Evolutionary conservation across 164 flowering plant species (phyloP), one percentile per base, ranked within the genome.

Genomic region (Amborella trichopoda): DNA sequence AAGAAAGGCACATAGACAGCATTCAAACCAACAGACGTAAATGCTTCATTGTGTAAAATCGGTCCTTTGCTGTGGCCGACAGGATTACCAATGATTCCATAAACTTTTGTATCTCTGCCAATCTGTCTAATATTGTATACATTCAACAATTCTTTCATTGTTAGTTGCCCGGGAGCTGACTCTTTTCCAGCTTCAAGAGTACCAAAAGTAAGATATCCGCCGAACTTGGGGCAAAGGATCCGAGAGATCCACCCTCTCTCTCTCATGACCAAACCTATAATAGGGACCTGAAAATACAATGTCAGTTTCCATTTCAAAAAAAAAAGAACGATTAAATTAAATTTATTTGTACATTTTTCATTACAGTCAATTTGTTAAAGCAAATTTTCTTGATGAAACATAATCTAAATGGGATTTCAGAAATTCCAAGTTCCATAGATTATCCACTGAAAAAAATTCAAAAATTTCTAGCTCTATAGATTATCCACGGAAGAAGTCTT

Each of bases 81-180:
- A 30, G 99, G 96, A 47, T 93, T 93, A 59, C 99, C 99, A 60
- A 93, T 77, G 57, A 88, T 61, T 26, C 99, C 96, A 74, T 49
- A 75, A 11, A 93, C 83, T 72, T 83, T 85, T 23, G 95, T 93
- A 44, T 82, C 83, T 46, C 72, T 67, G 32, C 82, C 78, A 5
- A 93, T 47, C 30, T 60, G 69, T 59, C 87, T 76, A 55, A 88
- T 66, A 55, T 85, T 83, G 74, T 73, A 88, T 32, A 83, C 50
- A 54, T 72, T 37, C 58, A 83, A 45, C 44, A 93, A 58, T 67
- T 93, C 99, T 23, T 72, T 64, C 9, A 85, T 37, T 26, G 89
- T 74, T 18, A 95, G 96, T 56, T 93, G 99, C 43, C 99, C 95
- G 46, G 99, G 99, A 48, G 96, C 99, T 32, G 99, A 88, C 44